These are phyloP conservation scores for Pythium apleroticum DNA, from an alignment of 352 stramenopile genomes.

Conservation along the genomic window DNA sequence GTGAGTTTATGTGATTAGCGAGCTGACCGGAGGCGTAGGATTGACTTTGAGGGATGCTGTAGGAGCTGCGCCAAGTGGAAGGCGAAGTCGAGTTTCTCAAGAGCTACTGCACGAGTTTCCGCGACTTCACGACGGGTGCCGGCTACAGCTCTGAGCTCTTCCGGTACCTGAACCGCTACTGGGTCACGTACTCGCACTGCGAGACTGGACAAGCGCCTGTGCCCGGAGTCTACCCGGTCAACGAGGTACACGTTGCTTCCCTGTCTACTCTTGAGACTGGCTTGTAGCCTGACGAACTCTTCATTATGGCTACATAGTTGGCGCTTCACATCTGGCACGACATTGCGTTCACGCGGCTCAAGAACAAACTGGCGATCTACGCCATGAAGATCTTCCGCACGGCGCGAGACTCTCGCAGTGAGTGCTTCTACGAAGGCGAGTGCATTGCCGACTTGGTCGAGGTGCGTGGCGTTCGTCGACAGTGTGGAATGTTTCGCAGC, in stretches of 20 bases:
- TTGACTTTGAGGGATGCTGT: not conserved
- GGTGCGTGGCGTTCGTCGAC: constrained; percentile 32
- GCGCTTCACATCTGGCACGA: constrained; percentile 86
- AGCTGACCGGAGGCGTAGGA: not conserved
- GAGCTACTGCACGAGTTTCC: constrained; percentile 67
- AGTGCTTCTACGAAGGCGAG: constrained; percentile 74
- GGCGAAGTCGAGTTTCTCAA: constrained; percentile 69
- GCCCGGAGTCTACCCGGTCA: constrained; percentile 78
- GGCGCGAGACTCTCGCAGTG: constrained; percentile 48
- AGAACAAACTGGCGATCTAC: constrained; percentile 60
- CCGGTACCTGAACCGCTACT: constrained; percentile 85
- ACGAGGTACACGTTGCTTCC: constrained; percentile 78
- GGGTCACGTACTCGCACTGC: constrained; percentile 86
- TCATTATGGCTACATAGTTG: constrained; percentile 43
- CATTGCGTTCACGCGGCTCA: constrained; percentile 68
- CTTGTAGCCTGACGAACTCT: not conserved
- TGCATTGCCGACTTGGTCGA: constrained; percentile 67
- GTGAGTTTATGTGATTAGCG: constrained; percentile 20
- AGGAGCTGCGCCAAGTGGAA: constrained; percentile 56
- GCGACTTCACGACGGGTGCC: constrained; percentile 70
- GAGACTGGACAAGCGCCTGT: constrained; percentile 82
- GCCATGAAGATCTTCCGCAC: constrained; percentile 69
- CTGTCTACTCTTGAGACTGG: not conserved
- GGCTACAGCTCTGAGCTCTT: constrained; percentile 86
- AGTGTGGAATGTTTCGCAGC: not conserved